Percentiles rank a stretch among this genome's conserved stretches.
phyloP scores from a whole-genome alignment of 495 filamentous ascomycete genomes.

The Chaetomium cochliodes region DNA sequence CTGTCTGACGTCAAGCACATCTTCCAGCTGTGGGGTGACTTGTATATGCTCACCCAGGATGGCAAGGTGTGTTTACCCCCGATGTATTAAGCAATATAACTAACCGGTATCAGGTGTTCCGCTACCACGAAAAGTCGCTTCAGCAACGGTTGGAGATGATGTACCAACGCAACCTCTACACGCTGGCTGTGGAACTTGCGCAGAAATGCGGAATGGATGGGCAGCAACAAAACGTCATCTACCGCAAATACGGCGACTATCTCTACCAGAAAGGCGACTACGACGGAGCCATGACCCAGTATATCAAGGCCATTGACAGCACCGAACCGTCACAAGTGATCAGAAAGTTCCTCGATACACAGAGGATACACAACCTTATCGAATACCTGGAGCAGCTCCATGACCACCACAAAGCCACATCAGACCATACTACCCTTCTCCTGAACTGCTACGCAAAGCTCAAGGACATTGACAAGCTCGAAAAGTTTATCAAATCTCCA shows the following conservation, averaged over 20 bases:
- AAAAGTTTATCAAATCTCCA: constrained; percentile 93
- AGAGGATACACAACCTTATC: constrained; percentile 94
- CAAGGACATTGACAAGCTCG: constrained; percentile 92
- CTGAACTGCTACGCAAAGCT: constrained; percentile 97
- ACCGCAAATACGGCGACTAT: constrained; percentile 90
- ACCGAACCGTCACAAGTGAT: constrained; percentile 94
- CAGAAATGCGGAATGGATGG: constrained; percentile 79
- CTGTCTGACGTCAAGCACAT: constrained; percentile 73
- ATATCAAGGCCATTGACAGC: constrained; percentile 91
- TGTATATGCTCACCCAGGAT: constrained; percentile 83
- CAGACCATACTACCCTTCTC: constrained; percentile 93
- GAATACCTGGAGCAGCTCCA: constrained; percentile 97
- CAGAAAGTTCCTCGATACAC: constrained; percentile 92
- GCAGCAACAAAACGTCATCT: constrained; percentile 84
- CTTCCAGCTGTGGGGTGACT: constrained; percentile 85
- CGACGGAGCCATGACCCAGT: constrained; percentile 97
- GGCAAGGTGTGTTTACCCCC: constrained; percentile 64
- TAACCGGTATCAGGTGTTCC: constrained; percentile 60
- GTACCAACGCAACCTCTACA: constrained; percentile 89
- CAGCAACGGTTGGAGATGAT: constrained; percentile 91
- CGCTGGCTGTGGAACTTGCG: constrained; percentile 87
- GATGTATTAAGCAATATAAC: too few relatives aligned
- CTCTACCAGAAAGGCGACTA: constrained; percentile 94
- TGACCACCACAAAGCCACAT: constrained; percentile 87
- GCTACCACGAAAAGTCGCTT: constrained; percentile 88